phyloP scores from a whole-genome alignment of 2,329 filamentous ascomycete species.

The Aspergillus caelatus region DNA sequence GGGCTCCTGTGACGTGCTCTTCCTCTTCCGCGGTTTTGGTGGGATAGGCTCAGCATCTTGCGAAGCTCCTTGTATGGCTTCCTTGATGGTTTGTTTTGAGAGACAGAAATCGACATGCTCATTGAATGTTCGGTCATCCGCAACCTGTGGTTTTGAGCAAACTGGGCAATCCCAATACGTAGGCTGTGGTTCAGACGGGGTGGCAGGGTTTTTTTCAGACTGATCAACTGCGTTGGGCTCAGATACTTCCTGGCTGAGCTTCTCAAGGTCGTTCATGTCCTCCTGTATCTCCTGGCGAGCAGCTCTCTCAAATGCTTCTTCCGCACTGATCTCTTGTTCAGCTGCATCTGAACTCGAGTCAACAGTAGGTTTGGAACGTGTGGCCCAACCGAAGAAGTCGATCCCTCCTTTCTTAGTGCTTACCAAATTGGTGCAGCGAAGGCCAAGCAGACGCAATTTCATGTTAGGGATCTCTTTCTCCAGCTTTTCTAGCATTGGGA shows the following conservation, averaged over 20 bases:
- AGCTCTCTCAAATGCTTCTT: conserved; percentile 66
- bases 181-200: conserved; percentile 28
- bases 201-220: conserved; percentile 26
- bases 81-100: conserved; percentile 81
- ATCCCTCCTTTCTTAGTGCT: conserved; percentile 81
- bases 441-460: conserved; percentile 81
- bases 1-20: conserved; percentile 33
- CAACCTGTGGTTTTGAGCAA: conserved; percentile 73
- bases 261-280: conserved; percentile 64
- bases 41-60: conserved; percentile 20
- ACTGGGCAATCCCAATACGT: conserved; percentile 85
- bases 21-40: conserved; percentile 31
- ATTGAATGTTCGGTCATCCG: conserved; percentile 80
- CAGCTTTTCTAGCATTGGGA: conserved; percentile 82
- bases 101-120: conserved; percentile 91
- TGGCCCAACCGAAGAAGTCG: conserved; percentile 71
- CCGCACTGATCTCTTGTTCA: conserved; percentile 70
- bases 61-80: conserved; percentile 66
- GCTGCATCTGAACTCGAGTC: conserved; percentile 23
- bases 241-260: conserved; percentile 59
- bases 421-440: conserved; percentile 84
- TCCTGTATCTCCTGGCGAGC: conserved; percentile 62
- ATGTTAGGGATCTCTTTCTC: conserved; percentile 80
- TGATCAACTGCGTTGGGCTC: conserved; percentile 18
- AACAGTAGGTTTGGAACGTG: conserved; percentile 24